Evolutionary conservation across 176 grass and related monocot genomes (phyloP), one percentile per base, ranked within the genome.

Genomic region (Triticum timopheevii): DNA sequence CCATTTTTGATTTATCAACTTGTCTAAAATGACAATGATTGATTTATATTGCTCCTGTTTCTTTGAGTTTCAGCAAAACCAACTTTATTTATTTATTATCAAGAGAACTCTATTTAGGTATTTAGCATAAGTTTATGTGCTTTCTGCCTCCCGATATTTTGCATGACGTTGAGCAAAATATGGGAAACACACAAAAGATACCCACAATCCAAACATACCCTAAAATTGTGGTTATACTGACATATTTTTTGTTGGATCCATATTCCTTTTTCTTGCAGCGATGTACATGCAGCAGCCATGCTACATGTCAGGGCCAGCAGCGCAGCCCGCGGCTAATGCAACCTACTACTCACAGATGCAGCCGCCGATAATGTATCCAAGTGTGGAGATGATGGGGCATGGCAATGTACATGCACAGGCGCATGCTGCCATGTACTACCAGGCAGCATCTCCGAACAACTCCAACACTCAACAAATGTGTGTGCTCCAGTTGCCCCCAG

Each of bases 191-290:
- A 42, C 40, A 42, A 42, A 42, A 42, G 40, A 42, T 42, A 42
- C 40, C 40, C 40, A 11, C 1, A 11, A 10, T 42, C 2, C 9
- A 42, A 42, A 42, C 40, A 42, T 42, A 10, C 40, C 40, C 10
- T 11, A 42, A 42, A 10, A 42, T 42, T 42, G 10, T 42, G 40
- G 40, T 42, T 42, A 42, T 64, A 63, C 36, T 62, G 16, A 52
- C 28, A 30, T 64, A n/a, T 8, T 78, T 56, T 30, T 0, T 1
- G 2, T 22, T 79, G 33, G 13, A 61, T 47, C 36, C 5, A 22
- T 34, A 10, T 38, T 35, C 79, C 70, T 49, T 13, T 49, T 49
- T 13, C 13, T 49, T 49, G 13, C 86, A 94, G 89, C 73, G 82
- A 71, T 84, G 20, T 84, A 63, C 77, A 87, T 49, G 45, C 45